Evolutionary conservation across 1,284 basidiomycete genomes (phyloP).

Genomic region (Sporisorium exsertum): DNA sequence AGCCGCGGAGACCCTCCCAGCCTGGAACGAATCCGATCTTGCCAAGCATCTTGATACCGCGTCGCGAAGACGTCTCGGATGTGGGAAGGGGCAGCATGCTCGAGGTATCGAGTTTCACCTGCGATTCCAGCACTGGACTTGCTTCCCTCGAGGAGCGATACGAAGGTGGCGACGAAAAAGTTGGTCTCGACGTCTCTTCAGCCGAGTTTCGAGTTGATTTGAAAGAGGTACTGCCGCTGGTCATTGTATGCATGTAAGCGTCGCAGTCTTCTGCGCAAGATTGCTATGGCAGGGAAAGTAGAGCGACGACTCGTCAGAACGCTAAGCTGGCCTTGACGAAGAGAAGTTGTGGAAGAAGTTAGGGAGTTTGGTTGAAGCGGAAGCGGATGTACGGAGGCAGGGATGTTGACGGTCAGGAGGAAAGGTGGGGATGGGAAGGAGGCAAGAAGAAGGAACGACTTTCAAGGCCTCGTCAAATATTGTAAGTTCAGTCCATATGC

Average conservation of each 20-base stretch:
- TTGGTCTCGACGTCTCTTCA: conserved; percentile 12
- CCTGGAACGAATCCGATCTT: conserved; percentile 36
- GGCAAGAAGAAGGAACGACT: neutral
- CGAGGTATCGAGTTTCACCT: neutral
- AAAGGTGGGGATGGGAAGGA: neutral
- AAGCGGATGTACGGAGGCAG: neutral
- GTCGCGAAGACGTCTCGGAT: neutral
- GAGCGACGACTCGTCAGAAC: neutral
- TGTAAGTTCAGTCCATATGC: too few relatives aligned
- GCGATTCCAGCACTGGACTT: conserved; percentile 8
- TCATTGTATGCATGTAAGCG: neutral
- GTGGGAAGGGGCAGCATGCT: conserved; percentile 24
- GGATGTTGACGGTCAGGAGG: neutral
- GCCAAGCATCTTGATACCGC: conserved; percentile 11
- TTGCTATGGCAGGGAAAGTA: neutral
- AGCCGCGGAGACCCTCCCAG: conserved; percentile 39
- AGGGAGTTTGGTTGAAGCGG: neutral
- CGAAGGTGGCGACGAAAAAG: conserved; percentile 14
- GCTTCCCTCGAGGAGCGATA: conserved; percentile 24
- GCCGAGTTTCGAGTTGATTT: conserved; percentile 7
- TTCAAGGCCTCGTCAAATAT: neutral
- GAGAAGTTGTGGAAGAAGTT: neutral
- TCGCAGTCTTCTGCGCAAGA: neutral
- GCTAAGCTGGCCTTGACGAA: neutral
- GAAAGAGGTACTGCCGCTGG: conserved; percentile 5